Evolutionary conservation across 2,329 filamentous ascomycete genomes (phyloP), one percentile per base, ranked within the genome.

Genomic region (Drechslerella dactyloides): DNA sequence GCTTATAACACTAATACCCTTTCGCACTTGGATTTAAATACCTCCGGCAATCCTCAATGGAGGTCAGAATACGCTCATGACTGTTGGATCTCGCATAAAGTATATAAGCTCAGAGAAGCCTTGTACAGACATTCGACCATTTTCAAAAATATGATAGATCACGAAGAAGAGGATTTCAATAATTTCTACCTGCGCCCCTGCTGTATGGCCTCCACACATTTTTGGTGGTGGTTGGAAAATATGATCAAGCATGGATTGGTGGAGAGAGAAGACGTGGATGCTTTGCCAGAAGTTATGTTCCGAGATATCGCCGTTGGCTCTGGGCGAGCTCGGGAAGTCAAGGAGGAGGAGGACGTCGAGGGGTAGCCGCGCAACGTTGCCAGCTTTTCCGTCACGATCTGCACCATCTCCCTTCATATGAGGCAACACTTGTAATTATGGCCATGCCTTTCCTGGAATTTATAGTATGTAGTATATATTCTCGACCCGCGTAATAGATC

Each of bases 201-300:
- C 19, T 57, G 35, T 57, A 21, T 42, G 33, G 54, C 35, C 21
- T 27, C 21, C 37, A 57, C 40, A 15, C 17, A 57, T 35, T 57
- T 30, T 17, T 46, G 35, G 17, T 21, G 40, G 54, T 57, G 35
- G 54, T 57, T 57, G 54, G 54, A 44, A 35, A 57, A 46, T 11
- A 46, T 57, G 54, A 46, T 57, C 30, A 30, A 35, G 37, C 35
- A 57, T 57, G 54, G 54, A 30, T 57, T 57, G n/a, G 54, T 57
- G 40, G 54, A 57, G 40, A 24, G 54, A 57, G 54, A 57, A 46
- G 54, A 57, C 37, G 35, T 57, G 23, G 37, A 46, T 23, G 54
- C 35, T 44, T 57, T 57, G 23, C 52, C 27, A 40, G 52, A 55
- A 40, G 52, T 57, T 57, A 46, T 42, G 37, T 44, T 57, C 35